Evolutionary conservation across 129 eudicot species (phyloP).

Genomic region (Saposhnikovia divaricata): DNA sequence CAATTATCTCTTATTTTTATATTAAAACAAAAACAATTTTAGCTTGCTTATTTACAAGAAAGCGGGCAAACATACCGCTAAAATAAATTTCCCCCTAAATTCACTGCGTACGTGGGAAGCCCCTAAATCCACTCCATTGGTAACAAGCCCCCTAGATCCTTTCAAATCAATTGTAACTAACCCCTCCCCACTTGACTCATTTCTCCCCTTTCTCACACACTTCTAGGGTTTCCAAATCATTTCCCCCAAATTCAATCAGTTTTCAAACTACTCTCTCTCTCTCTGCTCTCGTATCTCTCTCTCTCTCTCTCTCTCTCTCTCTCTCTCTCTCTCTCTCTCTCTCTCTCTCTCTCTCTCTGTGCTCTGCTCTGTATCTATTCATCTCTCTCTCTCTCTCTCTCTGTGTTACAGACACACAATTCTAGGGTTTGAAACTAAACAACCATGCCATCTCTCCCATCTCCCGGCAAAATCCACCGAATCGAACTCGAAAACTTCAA

Average conservation of each 20-base stretch:
- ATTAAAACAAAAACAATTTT: no score
- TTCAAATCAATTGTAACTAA: background rate
- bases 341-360: background rate
- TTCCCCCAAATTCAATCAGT: background rate
- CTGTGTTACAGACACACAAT: background rate
- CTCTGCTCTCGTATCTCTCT: no score
- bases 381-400: background rate
- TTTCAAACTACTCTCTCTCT: background rate
- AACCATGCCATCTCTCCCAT: constrained; percentile 42
- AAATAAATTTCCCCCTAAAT: no score
- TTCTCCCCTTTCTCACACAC: background rate
- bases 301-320: background rate
- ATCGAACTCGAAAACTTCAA: constrained; percentile 95
- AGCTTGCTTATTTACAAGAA: no score
- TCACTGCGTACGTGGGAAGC: no score
- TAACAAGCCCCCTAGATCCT: background rate
- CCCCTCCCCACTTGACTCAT: background rate
- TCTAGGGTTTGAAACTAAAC: constrained; percentile 23
- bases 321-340: background rate
- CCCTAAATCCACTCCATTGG: no score
- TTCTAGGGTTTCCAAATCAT: background rate
- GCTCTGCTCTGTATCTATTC: background rate
- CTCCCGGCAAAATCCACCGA: constrained; percentile 76
- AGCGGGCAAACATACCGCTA: no score
- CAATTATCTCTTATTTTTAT: no score